Evolutionary conservation across 768 basidiomycete genomes (phyloP).

Genomic region (Psilocybe azurescens): DNA sequence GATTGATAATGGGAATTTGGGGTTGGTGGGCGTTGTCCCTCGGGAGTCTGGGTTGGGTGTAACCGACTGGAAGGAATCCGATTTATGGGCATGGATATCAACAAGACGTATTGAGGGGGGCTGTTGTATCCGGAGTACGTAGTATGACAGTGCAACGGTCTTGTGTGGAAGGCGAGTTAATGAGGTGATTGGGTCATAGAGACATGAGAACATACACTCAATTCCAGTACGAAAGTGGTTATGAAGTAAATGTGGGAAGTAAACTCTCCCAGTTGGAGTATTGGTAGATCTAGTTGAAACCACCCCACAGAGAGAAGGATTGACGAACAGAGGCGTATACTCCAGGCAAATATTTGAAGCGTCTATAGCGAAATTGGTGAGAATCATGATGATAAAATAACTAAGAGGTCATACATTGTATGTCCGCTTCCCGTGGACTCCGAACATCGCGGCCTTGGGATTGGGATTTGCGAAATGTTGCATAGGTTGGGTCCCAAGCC

Average conservation of each 20-base stretch:
- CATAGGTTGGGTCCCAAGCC: conserved; percentile 87
- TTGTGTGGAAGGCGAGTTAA: conserved; percentile 29
- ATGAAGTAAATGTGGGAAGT: conserved; percentile 50
- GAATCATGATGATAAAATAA: background rate
- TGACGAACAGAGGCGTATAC: conserved; percentile 56
- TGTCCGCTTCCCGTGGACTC: conserved; percentile 62
- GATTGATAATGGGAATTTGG: conserved; percentile 24
- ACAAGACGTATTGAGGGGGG: conserved; percentile 77
- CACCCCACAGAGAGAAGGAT: conserved; percentile 47
- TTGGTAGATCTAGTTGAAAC: conserved; percentile 42
- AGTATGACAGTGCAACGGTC: conserved; percentile 57
- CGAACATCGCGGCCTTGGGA: conserved; percentile 77
- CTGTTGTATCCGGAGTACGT: conserved; percentile 64
- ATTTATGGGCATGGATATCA: conserved; percentile 52
- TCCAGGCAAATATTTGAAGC: conserved; percentile 66
- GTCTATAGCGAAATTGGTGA: conserved; percentile 40
- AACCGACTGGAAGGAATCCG: conserved; percentile 44
- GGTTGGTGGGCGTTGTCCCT: conserved; percentile 20
- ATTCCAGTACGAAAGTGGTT: conserved; percentile 52
- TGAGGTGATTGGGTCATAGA: conserved; percentile 5
- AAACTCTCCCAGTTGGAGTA: conserved; percentile 37
- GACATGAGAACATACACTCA: conserved; percentile 49
- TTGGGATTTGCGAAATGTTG: conserved; percentile 58
- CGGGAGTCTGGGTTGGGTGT: conserved; percentile 43
- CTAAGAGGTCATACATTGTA: conserved; percentile 59